Conservation (phyloP, 345 rosid species). For the Litchi chinensis region DNA sequence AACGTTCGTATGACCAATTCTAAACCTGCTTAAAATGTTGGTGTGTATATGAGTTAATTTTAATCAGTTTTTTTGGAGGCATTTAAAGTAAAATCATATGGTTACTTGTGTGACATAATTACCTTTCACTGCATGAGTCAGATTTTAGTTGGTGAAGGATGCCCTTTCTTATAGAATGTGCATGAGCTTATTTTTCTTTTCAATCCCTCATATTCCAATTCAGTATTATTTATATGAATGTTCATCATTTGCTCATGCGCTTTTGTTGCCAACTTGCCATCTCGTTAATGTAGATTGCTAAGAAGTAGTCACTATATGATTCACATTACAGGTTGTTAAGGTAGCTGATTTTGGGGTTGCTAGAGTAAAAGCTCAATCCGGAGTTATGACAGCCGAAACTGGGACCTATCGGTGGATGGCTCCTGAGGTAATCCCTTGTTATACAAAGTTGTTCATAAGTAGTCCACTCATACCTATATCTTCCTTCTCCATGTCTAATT, state of each 20-base stretch:
- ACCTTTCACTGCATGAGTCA: background rate
- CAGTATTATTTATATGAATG: background rate
- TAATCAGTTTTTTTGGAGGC: background rate
- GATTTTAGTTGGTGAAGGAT: background rate
- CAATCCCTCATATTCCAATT: background rate
- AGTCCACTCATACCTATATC: background rate
- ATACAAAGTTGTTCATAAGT: background rate
- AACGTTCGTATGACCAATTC: background rate
- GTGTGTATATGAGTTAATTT: background rate
- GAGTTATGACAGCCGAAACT: slow-evolving; percentile 99
- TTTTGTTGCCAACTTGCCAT: background rate
- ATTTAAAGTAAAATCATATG: background rate
- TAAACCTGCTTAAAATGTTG: background rate
- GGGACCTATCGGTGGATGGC: slow-evolving; percentile 99
- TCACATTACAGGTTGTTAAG: slow-evolving; percentile 71
- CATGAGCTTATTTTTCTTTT: background rate
- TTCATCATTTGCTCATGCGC: background rate
- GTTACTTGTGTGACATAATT: background rate
- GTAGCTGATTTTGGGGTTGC: slow-evolving; percentile 99
- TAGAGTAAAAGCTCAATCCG: slow-evolving; percentile 85
- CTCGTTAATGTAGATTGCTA: background rate
- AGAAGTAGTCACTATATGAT: background rate
- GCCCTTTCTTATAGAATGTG: background rate
- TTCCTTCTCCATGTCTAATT: background rate
- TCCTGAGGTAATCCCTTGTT: slow-evolving; percentile 70